Percentiles rank a stretch among this genome's conserved stretches.
phyloP scores from a whole-genome alignment of 495 filamentous ascomycete genomes.

The Pseudevernia furfuracea region DNA sequence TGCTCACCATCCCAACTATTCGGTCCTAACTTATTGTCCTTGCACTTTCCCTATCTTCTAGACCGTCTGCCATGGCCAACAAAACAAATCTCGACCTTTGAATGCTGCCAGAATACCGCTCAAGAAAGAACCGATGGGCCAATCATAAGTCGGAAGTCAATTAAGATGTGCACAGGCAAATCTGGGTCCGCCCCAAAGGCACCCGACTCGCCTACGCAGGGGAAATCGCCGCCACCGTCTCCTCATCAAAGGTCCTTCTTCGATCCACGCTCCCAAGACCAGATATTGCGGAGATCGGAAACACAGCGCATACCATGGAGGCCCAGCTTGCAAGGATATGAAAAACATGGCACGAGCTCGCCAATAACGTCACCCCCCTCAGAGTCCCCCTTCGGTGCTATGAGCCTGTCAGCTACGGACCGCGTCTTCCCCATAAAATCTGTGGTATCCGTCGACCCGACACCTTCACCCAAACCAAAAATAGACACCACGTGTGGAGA shows the following conservation, averaged over 20 bases:
- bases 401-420: slow-evolving; percentile 46
- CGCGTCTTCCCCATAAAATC: slow-evolving; percentile 81
- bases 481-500: slow-evolving; percentile 17
- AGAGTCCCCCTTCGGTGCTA: slow-evolving; percentile 26
- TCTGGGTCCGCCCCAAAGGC: neutral
- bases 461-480: slow-evolving; percentile 22
- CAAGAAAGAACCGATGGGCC: neutral
- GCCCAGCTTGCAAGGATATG: neutral
- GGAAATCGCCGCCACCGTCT: neutral
- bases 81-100: neutral
- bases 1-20: neutral
- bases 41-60: neutral
- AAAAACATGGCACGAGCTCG: neutral
- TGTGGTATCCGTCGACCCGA: slow-evolving; percentile 64
- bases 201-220: neutral
- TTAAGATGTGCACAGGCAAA: slow-evolving; percentile 1
- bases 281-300: slow-evolving; percentile 5
- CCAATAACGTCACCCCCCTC: slow-evolving; percentile 9
- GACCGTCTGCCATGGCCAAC: neutral
- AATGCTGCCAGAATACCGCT: neutral
- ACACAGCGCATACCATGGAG: neutral
- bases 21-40: neutral
- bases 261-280: slow-evolving; percentile 11
- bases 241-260: slow-evolving; percentile 12
- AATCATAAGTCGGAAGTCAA: neutral